These are phyloP conservation scores for Aegilops speltoides DNA, from an alignment of 176 grass and related monocot species.

Conservation along the genomic window DNA sequence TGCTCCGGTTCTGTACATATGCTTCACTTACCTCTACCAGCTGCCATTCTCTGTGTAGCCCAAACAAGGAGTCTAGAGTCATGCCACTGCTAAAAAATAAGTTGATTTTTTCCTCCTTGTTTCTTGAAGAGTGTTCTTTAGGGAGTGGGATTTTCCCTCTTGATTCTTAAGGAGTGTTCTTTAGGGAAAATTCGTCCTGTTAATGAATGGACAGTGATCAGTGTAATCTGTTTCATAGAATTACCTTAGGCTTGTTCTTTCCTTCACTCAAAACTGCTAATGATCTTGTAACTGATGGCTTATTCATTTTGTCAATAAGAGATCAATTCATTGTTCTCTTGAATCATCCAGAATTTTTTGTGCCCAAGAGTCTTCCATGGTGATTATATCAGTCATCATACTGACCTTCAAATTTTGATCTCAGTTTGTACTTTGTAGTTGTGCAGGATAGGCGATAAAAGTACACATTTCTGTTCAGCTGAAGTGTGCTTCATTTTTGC, in stretches of 20 bases:
- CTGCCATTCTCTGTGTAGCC: conserved; percentile 37
- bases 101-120: conserved; percentile 28
- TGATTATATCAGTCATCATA: neutral
- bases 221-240: conserved; percentile 49
- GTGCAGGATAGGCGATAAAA: neutral
- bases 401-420: neutral
- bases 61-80: conserved; percentile 43
- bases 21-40: conserved; percentile 42
- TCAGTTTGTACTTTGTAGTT: neutral
- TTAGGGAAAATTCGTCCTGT: conserved; percentile 25
- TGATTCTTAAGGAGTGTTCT: conserved; percentile 17
- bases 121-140: conserved; percentile 26
- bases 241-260: conserved; percentile 30
- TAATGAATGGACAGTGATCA: conserved; percentile 5
- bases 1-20: conserved; percentile 76
- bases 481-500: neutral
- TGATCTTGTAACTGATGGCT: conserved; percentile 32
- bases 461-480: neutral
- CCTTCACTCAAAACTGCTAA: conserved; percentile 12
- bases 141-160: conserved; percentile 22
- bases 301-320: conserved; percentile 31
- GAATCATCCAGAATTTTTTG: neutral
- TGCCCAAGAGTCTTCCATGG: too few relatives aligned
- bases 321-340: conserved; percentile 6
- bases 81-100: conserved; percentile 38